A percentile compares a stretch with the other conserved stretches of the same genome.
Evolutionary conservation across 495 filamentous ascomycete species (phyloP).

Genomic region (Xylaria sp.): DNA sequence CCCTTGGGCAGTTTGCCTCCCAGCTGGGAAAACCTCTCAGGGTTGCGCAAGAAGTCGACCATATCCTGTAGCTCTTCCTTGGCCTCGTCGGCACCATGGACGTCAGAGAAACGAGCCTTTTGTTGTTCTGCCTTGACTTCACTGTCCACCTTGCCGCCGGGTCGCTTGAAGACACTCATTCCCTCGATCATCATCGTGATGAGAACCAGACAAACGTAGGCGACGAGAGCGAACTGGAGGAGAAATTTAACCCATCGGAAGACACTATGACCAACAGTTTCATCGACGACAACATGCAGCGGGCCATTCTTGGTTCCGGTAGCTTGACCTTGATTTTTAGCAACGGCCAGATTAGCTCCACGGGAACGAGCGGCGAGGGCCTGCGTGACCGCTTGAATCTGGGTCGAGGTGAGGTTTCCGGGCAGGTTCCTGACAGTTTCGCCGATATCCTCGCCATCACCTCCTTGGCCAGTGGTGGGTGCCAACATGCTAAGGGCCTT

Average conservation of each 20-base stretch:
- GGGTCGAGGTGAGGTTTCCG: slow-evolving; percentile 60
- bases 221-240: slow-evolving; percentile 74
- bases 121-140: slow-evolving; percentile 92
- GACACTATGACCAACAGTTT: slow-evolving; percentile 75
- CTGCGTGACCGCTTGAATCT: slow-evolving; percentile 84
- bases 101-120: slow-evolving; percentile 88
- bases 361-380: slow-evolving; percentile 79
- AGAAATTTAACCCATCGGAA: slow-evolving; percentile 93
- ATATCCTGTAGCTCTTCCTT: slow-evolving; percentile 98
- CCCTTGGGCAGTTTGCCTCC: slow-evolving; percentile 97
- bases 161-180: slow-evolving; percentile 77
- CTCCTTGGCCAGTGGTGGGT: slow-evolving; percentile 41
- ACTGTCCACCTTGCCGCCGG: slow-evolving; percentile 69
- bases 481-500: slow-evolving; percentile 72
- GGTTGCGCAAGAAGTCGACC: slow-evolving; percentile 93
- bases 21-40: slow-evolving; percentile 86
- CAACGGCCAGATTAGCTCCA: slow-evolving; percentile 68
- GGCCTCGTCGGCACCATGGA: slow-evolving; percentile 96
- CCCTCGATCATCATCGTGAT: slow-evolving; percentile 82
- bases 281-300: slow-evolving; percentile 95
- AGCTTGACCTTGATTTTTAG: slow-evolving; percentile 48
- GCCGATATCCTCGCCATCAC: slow-evolving; percentile 41
- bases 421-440: slow-evolving; percentile 41
- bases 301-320: slow-evolving; percentile 77
- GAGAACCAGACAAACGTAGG: slow-evolving; percentile 75